phyloP scores from a whole-genome alignment of 2,329 filamentous ascomycete species.

The Alternaria longipes region DNA sequence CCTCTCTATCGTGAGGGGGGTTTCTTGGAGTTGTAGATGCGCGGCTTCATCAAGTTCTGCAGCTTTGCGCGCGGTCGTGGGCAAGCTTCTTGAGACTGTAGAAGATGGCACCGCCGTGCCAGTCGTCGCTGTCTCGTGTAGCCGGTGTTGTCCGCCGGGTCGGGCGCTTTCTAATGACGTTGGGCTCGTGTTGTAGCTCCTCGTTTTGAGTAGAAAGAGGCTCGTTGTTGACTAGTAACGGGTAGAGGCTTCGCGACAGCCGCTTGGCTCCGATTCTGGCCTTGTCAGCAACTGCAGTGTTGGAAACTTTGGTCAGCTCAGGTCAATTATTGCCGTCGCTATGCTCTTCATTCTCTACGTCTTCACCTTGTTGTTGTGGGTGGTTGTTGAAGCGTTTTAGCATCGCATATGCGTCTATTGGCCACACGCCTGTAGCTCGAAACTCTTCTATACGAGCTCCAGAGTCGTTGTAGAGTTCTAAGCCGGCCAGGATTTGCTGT shows the following conservation, averaged over 20 bases:
- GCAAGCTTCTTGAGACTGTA: background rate
- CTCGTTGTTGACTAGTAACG: background rate
- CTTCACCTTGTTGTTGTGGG: background rate
- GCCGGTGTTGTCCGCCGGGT: no score
- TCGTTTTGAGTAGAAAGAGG: background rate
- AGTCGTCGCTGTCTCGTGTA: background rate
- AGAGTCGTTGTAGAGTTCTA: background rate
- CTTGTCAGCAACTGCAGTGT: background rate
- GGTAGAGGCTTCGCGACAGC: background rate
- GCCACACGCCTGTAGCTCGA: background rate
- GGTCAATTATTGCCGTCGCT: background rate
- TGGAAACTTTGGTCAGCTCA: background rate
- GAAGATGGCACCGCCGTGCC: background rate
- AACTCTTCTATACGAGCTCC: background rate
- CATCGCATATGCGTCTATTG: background rate
- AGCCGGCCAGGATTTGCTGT: background rate
- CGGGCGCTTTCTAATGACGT: background rate
- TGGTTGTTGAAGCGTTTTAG: background rate
- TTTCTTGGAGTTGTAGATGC: background rate
- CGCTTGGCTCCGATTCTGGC: background rate
- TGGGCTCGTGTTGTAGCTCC: background rate
- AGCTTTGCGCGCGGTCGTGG: background rate
- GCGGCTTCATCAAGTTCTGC: background rate
- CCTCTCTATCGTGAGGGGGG: background rate
- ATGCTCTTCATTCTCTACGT: background rate